Evolutionary conservation across 2,329 filamentous ascomycete genomes (phyloP).

Genomic region (Plenodomus biglobosus): DNA sequence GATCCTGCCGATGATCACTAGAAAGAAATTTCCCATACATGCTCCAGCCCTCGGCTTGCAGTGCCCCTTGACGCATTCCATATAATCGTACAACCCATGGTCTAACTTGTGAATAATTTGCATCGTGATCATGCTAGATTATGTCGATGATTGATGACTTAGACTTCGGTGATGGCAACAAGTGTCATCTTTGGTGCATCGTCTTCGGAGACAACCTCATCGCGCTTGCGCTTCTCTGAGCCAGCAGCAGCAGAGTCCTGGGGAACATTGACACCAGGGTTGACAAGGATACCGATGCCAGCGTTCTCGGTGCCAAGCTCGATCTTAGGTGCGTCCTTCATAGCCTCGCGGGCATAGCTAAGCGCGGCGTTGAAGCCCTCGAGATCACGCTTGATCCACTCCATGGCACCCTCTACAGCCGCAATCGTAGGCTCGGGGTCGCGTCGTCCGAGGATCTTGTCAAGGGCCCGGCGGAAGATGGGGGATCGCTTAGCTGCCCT

Average conservation of each 20-base stretch:
- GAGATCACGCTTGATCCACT: constrained; percentile 52
- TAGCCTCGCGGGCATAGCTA: constrained; percentile 50
- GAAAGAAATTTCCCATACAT: background rate
- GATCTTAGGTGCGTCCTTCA: constrained; percentile 52
- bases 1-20: constrained; percentile 9
- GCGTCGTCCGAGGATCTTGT: constrained; percentile 32
- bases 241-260: constrained; percentile 44
- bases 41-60: background rate
- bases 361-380: constrained; percentile 54
- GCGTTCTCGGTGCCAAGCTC: constrained; percentile 53
- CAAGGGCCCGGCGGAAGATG: constrained; percentile 32
- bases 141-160: constrained; percentile 11
- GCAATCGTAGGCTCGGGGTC: constrained; percentile 29
- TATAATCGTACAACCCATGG: background rate
- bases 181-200: constrained; percentile 44
- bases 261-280: constrained; percentile 44
- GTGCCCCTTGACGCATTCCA: background rate
- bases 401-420: constrained; percentile 38
- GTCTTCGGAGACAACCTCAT: constrained; percentile 34
- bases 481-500: constrained; percentile 31
- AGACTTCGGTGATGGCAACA: constrained; percentile 45
- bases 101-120: background rate
- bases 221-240: constrained; percentile 26
- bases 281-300: constrained; percentile 45
- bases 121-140: background rate